Evolutionary conservation across 1,284 basidiomycete species (phyloP).

Genomic region (Irpex lacteus): DNA sequence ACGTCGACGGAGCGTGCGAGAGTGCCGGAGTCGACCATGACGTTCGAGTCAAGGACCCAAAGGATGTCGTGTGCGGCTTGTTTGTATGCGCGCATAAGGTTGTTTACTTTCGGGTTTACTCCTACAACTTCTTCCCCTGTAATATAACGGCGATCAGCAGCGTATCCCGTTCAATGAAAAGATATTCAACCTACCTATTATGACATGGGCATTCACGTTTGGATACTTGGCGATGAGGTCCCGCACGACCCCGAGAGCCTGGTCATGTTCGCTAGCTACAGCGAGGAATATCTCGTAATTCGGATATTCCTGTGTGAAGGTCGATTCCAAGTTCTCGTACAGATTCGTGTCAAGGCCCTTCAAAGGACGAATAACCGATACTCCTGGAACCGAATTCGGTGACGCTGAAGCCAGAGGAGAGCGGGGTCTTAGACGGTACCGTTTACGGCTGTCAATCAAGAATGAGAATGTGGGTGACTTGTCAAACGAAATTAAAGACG

Average conservation of each 20-base stretch:
- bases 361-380: constrained; percentile 87
- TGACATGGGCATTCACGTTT: constrained; percentile 62
- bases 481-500: constrained; percentile 1
- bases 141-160: constrained; percentile 9
- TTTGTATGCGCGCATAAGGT: constrained; percentile 83
- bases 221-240: constrained; percentile 79
- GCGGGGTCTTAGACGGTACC: constrained; percentile 65
- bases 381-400: constrained; percentile 67
- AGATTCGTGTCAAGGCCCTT: constrained; percentile 92
- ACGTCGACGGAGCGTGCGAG: constrained; percentile 85
- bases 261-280: constrained; percentile 80
- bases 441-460: constrained; percentile 52
- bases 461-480: neutral
- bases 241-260: constrained; percentile 76
- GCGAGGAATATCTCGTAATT: constrained; percentile 88
- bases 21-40: constrained; percentile 78
- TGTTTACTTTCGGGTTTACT: constrained; percentile 98
- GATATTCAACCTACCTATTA: constrained; percentile 61
- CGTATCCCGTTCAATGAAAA: constrained; percentile 1
- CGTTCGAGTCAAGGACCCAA: constrained; percentile 97
- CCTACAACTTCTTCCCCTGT: constrained; percentile 75
- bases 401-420: constrained; percentile 60
- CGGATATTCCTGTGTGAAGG: constrained; percentile 85
- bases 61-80: constrained; percentile 86
- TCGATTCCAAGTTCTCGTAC: constrained; percentile 90